Conservation (phyloP, 225 moss, liverwort and hornwort genomes). For the Physcomitrium patens region DNA sequence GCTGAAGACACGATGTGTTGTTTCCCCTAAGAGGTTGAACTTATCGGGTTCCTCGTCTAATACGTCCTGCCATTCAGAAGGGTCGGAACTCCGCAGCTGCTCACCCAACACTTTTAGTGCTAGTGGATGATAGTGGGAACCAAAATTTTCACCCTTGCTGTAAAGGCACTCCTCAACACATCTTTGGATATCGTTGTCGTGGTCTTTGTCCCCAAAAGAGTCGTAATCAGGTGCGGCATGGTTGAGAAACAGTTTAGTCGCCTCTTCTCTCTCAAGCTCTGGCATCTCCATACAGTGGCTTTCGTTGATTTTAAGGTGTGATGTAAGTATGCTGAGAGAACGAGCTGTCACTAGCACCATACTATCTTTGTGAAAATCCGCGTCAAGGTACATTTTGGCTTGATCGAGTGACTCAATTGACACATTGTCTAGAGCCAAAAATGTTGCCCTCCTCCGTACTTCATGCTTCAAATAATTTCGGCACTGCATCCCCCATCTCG, state of each 20-base stretch:
- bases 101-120: constrained; percentile 21
- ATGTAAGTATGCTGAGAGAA: constrained; percentile 26
- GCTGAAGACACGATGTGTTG: constrained; percentile 13
- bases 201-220: constrained; percentile 10
- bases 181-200: neutral
- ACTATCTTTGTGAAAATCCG: constrained; percentile 18
- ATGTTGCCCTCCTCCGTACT: constrained; percentile 1
- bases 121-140: constrained; percentile 29
- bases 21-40: constrained; percentile 26
- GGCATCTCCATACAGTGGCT: constrained; percentile 24
- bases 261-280: constrained; percentile 22
- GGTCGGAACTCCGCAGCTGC: constrained; percentile 13
- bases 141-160: constrained; percentile 8
- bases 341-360: constrained; percentile 23
- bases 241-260: constrained; percentile 22
- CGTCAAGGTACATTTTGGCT: neutral
- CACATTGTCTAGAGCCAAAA: constrained; percentile 13
- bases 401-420: neutral
- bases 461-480: neutral
- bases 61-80: constrained; percentile 18
- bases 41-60: constrained; percentile 20
- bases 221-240: constrained; percentile 3
- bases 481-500: constrained; percentile 22
- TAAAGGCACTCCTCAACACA: constrained; percentile 18
- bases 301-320: constrained; percentile 19